Evolutionary conservation across 495 filamentous ascomycete genomes (phyloP).

Genomic region (Trichoderma parareesei): DNA sequence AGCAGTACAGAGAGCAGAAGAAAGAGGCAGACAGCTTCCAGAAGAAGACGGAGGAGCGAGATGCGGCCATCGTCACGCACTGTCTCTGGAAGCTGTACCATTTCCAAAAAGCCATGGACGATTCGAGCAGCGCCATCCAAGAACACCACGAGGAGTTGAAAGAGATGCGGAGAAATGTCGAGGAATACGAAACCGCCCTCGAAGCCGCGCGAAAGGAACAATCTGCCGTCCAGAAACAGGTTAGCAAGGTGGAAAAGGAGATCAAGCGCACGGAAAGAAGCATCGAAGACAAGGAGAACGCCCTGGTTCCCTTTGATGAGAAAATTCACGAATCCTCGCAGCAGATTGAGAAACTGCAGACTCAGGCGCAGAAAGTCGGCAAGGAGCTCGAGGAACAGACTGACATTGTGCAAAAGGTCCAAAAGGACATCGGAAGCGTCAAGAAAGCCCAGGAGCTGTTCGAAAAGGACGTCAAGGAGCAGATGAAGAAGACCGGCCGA

Average conservation of each 20-base stretch:
- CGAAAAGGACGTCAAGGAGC: slow-evolving; percentile 77
- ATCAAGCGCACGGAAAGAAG: slow-evolving; percentile 84
- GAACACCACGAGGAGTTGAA: slow-evolving; percentile 94
- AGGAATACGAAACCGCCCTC: slow-evolving; percentile 72
- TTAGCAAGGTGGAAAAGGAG: slow-evolving; percentile 68
- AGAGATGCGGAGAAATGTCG: slow-evolving; percentile 79
- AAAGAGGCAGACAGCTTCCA: slow-evolving; percentile 89
- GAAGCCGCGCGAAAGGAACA: slow-evolving; percentile 86
- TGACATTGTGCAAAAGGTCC: slow-evolving; percentile 54
- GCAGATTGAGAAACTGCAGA: slow-evolving; percentile 57
- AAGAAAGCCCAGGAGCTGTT: slow-evolving; percentile 87
- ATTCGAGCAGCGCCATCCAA: slow-evolving; percentile 83
- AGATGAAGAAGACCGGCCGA: slow-evolving; percentile 73
- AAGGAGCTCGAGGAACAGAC: slow-evolving; percentile 69
- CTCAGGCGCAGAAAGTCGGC: slow-evolving; percentile 57
- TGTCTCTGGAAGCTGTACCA: slow-evolving; percentile 96
- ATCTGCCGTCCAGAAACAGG: slow-evolving; percentile 66
- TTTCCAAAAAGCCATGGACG: slow-evolving; percentile 87
- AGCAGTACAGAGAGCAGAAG: slow-evolving; percentile 95
- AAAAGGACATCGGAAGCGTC: slow-evolving; percentile 73
- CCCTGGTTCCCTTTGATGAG: slow-evolving; percentile 80
- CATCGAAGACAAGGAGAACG: slow-evolving; percentile 77
- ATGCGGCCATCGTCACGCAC: slow-evolving; percentile 88
- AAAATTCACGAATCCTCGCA: slow-evolving; percentile 77
- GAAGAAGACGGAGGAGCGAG: slow-evolving; percentile 77